phyloP scores from a whole-genome alignment of 148 eudicot species.

The Chenopodium formosanum region DNA sequence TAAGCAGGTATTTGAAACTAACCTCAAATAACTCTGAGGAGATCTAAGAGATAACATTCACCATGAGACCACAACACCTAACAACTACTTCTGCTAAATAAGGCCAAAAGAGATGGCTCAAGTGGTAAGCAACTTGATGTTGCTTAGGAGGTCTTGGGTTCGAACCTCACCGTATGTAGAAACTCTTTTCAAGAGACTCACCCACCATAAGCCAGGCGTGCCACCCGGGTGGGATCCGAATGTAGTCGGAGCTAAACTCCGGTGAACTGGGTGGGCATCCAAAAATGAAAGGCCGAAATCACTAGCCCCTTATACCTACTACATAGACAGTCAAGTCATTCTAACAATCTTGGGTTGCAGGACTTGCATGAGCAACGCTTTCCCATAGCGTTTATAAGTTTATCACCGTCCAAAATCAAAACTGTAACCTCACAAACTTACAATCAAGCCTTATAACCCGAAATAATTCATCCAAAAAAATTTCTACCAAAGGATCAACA shows the following conservation, averaged over 20 bases:
- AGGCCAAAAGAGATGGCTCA: neutral
- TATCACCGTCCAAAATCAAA: neutral
- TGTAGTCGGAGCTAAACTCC: no score
- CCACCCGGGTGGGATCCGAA: no score
- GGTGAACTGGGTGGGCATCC: no score
- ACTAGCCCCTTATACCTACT: neutral
- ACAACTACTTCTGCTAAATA: neutral
- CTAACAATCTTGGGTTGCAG: neutral
- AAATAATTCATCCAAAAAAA: no score
- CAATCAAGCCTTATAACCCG: neutral
- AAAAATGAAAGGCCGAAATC: neutral
- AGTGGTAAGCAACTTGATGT: no score
- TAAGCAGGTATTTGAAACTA: neutral
- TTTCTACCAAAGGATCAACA: neutral
- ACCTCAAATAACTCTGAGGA: neutral
- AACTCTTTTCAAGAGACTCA: no score
- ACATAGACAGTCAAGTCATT: neutral
- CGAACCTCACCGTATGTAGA: no score
- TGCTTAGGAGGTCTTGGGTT: no score
- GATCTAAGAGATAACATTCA: no score
- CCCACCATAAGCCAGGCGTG: no score
- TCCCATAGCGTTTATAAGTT: neutral
- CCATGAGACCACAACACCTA: neutral
- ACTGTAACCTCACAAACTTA: neutral
- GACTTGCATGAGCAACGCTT: neutral